Evolutionary conservation across 129 eudicot genomes (phyloP).

Genomic region (Flaveria linearis): DNA sequence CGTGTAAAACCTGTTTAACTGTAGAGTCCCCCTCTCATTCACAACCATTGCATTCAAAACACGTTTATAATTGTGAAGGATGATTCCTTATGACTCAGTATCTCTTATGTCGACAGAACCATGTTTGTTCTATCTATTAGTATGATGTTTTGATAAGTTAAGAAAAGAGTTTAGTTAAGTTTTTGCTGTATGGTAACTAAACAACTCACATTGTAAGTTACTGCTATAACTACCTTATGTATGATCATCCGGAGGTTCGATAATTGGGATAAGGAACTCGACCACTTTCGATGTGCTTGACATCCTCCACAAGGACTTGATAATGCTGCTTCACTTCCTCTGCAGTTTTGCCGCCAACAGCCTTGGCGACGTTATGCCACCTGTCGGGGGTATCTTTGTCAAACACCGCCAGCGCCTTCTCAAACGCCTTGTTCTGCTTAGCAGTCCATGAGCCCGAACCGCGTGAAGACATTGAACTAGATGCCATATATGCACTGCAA

Average conservation of each 20-base stretch:
- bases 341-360: constrained; percentile 63
- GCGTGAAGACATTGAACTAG: constrained; percentile 57
- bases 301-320: constrained; percentile 60
- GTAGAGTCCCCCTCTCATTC: too few species aligned
- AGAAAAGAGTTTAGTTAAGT: neutral
- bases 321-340: constrained; percentile 80
- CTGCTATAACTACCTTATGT: constrained; percentile 29
- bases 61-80: neutral
- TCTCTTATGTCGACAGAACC: too few species aligned
- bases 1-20: neutral
- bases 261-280: constrained; percentile 63
- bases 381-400: constrained; percentile 83
- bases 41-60: neutral
- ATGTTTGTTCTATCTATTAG: too few species aligned
- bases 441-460: constrained; percentile 67
- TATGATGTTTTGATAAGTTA: too few species aligned
- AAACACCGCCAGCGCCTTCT: constrained; percentile 71
- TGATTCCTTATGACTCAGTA: neutral
- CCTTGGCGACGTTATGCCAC: constrained; percentile 74
- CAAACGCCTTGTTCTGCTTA: constrained; percentile 76
- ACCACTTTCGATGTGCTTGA: constrained; percentile 63
- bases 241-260: constrained; percentile 35
- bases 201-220: too few species aligned
- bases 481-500: constrained; percentile 36
- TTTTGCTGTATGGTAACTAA: neutral